Conservation (phyloP, 257 asterid species). For the Solanum virginianum region DNA sequence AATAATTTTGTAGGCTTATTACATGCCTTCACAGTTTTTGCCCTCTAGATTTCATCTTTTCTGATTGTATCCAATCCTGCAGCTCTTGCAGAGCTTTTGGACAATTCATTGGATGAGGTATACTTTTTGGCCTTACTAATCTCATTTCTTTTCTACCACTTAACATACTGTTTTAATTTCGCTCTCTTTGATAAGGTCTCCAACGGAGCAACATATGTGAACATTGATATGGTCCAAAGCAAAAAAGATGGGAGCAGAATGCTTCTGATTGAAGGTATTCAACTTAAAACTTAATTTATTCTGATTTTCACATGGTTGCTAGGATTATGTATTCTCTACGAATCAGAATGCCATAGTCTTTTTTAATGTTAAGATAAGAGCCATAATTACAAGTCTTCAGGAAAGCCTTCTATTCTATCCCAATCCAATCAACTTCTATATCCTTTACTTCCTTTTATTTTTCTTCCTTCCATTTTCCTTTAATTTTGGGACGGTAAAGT, state of each 20-base stretch:
- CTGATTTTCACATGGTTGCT: not conserved
- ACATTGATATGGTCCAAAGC: constrained; percentile 63
- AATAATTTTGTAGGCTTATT: not conserved
- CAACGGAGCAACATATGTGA: constrained; percentile 82
- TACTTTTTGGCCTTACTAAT: not conserved
- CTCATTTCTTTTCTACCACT: not conserved
- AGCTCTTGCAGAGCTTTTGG: constrained; percentile 97
- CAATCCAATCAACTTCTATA: not conserved
- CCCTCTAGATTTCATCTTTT: not conserved
- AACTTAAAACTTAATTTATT: not conserved
- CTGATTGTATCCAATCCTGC: constrained; percentile 18
- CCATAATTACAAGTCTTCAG: not conserved
- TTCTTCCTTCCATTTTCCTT: not conserved
- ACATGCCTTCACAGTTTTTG: not conserved
- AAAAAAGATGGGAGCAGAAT: constrained; percentile 76
- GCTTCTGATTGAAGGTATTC: constrained; percentile 78
- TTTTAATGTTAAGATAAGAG: not conserved
- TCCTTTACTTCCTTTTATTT: not conserved
- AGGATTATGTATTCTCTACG: not conserved
- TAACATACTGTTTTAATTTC: not conserved
- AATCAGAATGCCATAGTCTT: not conserved
- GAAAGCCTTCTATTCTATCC: not conserved
- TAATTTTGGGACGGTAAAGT: not conserved
- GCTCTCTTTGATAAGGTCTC: constrained; percentile 33
- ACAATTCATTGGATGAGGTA: constrained; percentile 91